phyloP scores from a whole-genome alignment of 2,329 filamentous ascomycete species.

The Calonectria crousiana region DNA sequence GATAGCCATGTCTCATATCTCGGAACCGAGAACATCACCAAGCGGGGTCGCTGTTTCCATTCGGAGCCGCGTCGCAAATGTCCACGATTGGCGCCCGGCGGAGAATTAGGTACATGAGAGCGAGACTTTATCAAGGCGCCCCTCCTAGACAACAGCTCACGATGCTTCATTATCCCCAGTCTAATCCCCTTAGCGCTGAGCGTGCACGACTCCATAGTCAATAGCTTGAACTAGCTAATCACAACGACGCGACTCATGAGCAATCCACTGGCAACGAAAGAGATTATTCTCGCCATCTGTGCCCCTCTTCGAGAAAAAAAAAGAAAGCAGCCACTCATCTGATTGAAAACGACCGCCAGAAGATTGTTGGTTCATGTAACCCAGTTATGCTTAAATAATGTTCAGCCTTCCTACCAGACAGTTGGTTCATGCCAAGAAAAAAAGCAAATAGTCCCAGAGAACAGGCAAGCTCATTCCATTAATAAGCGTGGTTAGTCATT shows the following conservation, averaged over 20 bases:
- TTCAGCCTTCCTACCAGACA: background rate
- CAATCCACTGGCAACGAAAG: background rate
- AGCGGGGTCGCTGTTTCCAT: background rate
- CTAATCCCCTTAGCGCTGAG: background rate
- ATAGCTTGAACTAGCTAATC: background rate
- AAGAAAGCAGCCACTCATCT: background rate
- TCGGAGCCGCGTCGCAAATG: background rate
- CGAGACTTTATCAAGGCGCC: background rate
- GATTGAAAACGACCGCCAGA: background rate
- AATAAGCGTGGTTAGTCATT: background rate
- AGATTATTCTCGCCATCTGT: background rate
- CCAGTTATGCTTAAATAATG: background rate
- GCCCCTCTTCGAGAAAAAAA: background rate
- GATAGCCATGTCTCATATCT: background rate
- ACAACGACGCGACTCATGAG: background rate
- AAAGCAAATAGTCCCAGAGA: background rate
- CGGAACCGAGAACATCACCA: constrained; percentile 15
- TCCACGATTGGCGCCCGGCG: background rate
- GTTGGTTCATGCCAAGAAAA: background rate
- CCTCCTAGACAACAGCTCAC: background rate
- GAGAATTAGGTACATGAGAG: background rate
- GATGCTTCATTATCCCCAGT: background rate
- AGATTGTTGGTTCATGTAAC: background rate
- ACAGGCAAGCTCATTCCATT: background rate
- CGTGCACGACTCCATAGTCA: background rate